Conservation (phyloP, 2,329 filamentous ascomycete genomes). For the Colletotrichum tabaci region DNA sequence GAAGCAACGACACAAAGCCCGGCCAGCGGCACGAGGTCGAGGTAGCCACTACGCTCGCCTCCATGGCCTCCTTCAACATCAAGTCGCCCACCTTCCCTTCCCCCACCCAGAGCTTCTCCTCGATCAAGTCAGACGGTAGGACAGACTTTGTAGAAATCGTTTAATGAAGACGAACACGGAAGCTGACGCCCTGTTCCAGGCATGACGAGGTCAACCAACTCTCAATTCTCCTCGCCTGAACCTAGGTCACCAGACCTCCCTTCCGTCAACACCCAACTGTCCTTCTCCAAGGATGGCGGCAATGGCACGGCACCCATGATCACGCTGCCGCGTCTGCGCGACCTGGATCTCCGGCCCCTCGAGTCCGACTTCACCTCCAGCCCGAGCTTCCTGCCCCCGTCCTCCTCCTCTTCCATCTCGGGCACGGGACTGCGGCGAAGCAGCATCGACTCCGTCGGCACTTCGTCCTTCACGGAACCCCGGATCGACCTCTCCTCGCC, state of each 20-base stretch:
- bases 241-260: constrained; percentile 35
- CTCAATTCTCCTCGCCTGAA: constrained; percentile 37
- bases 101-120: constrained; percentile 38
- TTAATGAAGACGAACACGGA: neutral
- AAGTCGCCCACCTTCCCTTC: constrained; percentile 38
- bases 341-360: constrained; percentile 40
- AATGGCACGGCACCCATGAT: constrained; percentile 28
- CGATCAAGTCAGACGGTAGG: constrained; percentile 36
- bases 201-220: constrained; percentile 40
- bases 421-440: constrained; percentile 23
- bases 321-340: constrained; percentile 42
- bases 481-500: constrained; percentile 33
- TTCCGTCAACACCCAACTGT: constrained; percentile 26
- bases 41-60: constrained; percentile 37
- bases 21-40: constrained; percentile 39
- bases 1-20: constrained; percentile 21
- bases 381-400: constrained; percentile 24
- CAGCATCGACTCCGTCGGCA: constrained; percentile 33
- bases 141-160: too few species aligned
- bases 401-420: constrained; percentile 7
- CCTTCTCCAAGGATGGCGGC: constrained; percentile 30
- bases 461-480: constrained; percentile 29
- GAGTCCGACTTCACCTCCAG: constrained; percentile 34
- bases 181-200: constrained; percentile 30
- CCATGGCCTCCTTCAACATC: constrained; percentile 41